Base-by-base conservation (phyloP, 2,329 filamentous ascomycete genomes). In the Penicillium palitans region DNA sequence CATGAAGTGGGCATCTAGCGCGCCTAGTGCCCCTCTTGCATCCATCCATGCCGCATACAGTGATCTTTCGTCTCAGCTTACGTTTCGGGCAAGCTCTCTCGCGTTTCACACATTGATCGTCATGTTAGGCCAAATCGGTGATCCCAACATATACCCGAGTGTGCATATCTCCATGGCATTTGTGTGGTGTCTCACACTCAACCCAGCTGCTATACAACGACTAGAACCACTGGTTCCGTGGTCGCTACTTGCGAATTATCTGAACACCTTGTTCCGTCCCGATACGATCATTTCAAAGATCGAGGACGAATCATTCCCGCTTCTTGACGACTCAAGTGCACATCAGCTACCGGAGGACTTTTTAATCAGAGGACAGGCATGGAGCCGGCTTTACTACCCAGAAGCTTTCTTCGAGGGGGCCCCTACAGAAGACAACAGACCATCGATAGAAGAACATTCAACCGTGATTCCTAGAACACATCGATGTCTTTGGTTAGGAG, bases 301-400 rank as follows among this genome's bases (percentile, higher is more conserved):
- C 61, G 75, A 77, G 59, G 59, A 67, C 58, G 57, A 70, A 40
- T 57, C 68, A 0, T 83, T 85, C 60, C 79, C 81, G 21, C 57
- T 64, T 37, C 65, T 71, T 35, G 73, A 77, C n/a, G 71, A 75
- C 53, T 72, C 64, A 3, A 72, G 76, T 19, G 72, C 71, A 6
- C 67, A 76, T 10, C 83, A 85, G 50, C 66, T 87, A 1, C 80
- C 83, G 0, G 85, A 88, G 61, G 85, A 88, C 61, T 86, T 83
- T 61, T 66, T 80, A 1, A 80, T 87, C 8, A 78, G 83, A 25
- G 85, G 85, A 1, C 76, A 83, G 57, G 68, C 82, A 25, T 85
- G 82, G 80, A 80, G 78, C 51, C 75, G 81, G 59, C 44, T 65
- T 0, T 80, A 78, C 53, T 83, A 81, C 58, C 80, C 81, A 0